These are phyloP conservation scores for Boletus bicolor DNA, from an alignment of 768 basidiomycete species.

Conservation along the genomic window DNA sequence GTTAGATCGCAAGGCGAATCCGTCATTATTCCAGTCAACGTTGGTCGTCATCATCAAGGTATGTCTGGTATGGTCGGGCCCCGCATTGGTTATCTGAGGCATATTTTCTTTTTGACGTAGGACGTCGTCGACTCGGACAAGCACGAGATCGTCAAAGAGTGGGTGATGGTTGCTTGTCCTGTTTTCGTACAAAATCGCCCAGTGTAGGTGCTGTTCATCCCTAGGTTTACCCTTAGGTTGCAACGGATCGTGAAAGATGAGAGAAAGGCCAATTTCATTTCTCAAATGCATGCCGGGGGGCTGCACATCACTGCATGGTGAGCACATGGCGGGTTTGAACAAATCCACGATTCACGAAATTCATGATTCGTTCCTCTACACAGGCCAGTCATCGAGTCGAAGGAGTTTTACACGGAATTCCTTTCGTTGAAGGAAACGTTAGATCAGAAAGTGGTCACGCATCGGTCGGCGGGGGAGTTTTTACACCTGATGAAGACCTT, in stretches of 20 bases:
- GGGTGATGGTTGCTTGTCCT: conserved; percentile 6
- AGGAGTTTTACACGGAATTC: conserved; percentile 57
- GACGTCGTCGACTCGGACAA: conserved; percentile 64
- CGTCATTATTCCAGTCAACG: conserved; percentile 54
- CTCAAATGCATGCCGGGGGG: conserved; percentile 52
- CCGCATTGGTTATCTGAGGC: background rate
- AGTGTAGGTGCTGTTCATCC: accelerated
- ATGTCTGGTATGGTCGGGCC: background rate
- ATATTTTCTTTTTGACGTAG: conserved; percentile 27
- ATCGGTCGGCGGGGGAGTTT: conserved; percentile 51
- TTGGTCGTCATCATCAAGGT: conserved; percentile 66
- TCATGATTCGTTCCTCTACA: background rate
- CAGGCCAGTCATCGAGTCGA: conserved; percentile 58
- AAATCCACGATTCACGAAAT: too few species aligned
- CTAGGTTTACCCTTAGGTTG: conserved; percentile 55
- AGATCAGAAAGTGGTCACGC: conserved; percentile 47
- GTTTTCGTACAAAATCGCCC: background rate
- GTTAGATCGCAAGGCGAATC: conserved; percentile 56
- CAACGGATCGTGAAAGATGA: conserved; percentile 59
- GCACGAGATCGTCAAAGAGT: conserved; percentile 57
- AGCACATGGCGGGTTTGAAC: background rate
- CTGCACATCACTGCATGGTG: conserved; percentile 60
- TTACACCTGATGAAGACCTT: conserved; percentile 55
- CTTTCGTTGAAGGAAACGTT: conserved; percentile 43
- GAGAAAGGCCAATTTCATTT: conserved; percentile 60